phyloP scores from a whole-genome alignment of 805 yeast genomes.

The Blastobotrys attinorum region DNA sequence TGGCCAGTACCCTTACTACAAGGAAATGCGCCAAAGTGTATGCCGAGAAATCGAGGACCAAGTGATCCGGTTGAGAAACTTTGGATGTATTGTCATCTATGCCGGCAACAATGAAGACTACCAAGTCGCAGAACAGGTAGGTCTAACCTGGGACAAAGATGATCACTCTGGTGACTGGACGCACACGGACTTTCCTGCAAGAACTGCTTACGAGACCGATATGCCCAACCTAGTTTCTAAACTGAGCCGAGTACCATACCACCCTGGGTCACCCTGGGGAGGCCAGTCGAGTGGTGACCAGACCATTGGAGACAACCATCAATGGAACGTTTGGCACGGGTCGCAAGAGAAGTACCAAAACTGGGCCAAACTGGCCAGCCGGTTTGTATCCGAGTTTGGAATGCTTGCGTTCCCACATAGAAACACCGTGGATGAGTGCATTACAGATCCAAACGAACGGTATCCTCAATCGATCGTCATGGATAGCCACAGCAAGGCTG shows the following conservation, averaged over 20 bases:
- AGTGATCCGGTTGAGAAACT: constrained; percentile 35
- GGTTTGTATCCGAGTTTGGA: constrained; percentile 49
- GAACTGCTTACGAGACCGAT: constrained; percentile 34
- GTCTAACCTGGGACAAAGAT: constrained; percentile 26
- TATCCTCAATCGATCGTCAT: constrained; percentile 39
- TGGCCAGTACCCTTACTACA: constrained; percentile 44
- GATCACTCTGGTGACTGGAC: constrained; percentile 14
- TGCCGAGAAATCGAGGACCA: constrained; percentile 34
- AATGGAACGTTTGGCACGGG: constrained; percentile 55
- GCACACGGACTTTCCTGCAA: constrained; percentile 34
- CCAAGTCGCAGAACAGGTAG: constrained; percentile 34
- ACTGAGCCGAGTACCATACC: constrained; percentile 31
- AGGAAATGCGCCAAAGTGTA: constrained; percentile 31
- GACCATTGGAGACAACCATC: constrained; percentile 43
- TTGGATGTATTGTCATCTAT: constrained; percentile 34
- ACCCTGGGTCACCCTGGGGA: constrained; percentile 45
- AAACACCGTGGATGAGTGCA: constrained; percentile 32
- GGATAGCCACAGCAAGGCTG: constrained; percentile 44
- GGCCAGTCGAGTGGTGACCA: constrained; percentile 32
- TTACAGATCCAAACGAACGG: constrained; percentile 33
- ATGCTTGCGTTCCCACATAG: constrained; percentile 40
- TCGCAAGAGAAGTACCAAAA: constrained; percentile 41
- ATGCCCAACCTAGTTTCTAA: constrained; percentile 32
- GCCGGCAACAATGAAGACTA: constrained; percentile 45
- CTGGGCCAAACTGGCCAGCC: constrained; percentile 39